Evolutionary conservation across 164 flowering plant genomes (phyloP), one percentile per base, ranked within the genome.

Genomic region (Vitis rotundifolia): DNA sequence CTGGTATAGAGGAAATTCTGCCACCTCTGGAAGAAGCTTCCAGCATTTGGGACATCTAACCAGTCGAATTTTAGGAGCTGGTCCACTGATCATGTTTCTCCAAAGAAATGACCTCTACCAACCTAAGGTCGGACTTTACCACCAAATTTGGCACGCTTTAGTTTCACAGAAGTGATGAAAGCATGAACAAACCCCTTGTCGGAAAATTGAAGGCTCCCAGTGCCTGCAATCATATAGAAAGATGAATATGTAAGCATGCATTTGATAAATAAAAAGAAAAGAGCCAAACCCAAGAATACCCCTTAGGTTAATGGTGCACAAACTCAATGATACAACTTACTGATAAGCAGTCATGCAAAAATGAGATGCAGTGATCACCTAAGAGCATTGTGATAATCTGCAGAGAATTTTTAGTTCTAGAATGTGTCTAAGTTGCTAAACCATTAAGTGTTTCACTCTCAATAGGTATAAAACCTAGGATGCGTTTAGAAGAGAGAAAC

Each of bases 31-130:
- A 68, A 92, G 93, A 76, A 89, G 61, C 63, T 60, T 28, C 44
- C 52, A 64, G 63, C 98, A 92, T 78, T 74, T 92, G 18, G 98
- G 98, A 71, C 98, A 92, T 71, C 69, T 75, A 59, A 92, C 98
- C 2, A 88, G 12, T 68, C 96, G 83, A 59, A 85, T 74, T 79
- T 83, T 80, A 9, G 76, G 44, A 57, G 73, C 63, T 37, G 14
- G 8, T 53, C 22, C 72, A 28, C 73, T 61, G 2, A 68, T 69
- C 91, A 87, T 88, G 55, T 65, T 78, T 12, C 59, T 71, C 76
- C 65, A 60, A 59, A 60, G 11, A 49, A 52, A 62, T 68, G 56
- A 6, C 48, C 44, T 18, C 68, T 56, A 55, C 22, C 53, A 56
- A 37, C 51, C 8, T 63, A 63, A 16, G 13, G 18, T 48, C 49